Conservation (phyloP, 1,139 yeast species). For the Debaryomyces coudertii region DNA sequence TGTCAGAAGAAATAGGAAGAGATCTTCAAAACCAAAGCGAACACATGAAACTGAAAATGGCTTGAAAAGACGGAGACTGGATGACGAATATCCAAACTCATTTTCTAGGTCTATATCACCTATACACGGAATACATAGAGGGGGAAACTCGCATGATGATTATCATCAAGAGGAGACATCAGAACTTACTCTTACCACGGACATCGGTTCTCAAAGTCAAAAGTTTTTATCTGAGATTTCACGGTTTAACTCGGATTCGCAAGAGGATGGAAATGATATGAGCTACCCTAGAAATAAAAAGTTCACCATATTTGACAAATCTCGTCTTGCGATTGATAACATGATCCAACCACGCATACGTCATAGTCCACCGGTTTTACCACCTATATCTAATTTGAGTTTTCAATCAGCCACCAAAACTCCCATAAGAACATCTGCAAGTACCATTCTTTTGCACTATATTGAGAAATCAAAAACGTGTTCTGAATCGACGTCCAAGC, state of each 20-base stretch:
- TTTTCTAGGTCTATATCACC: constrained; percentile 3
- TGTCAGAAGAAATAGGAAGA: constrained; percentile 48
- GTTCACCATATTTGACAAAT: constrained; percentile 38
- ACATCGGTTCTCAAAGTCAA: not conserved
- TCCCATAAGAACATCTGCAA: constrained; percentile 20
- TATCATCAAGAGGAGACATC: not conserved
- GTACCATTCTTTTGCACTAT: constrained; percentile 35
- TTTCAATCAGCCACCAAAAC: not conserved
- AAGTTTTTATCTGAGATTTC: constrained; percentile 42
- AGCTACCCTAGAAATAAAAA: constrained; percentile 37
- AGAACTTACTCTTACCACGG: not conserved
- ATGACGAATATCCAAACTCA: not conserved
- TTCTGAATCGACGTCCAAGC: constrained; percentile 48
- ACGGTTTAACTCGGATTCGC: constrained; percentile 37
- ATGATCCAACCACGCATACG: constrained; percentile 40
- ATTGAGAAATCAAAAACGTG: constrained; percentile 72
- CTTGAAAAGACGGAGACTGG: constrained; percentile 9
- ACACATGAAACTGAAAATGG: constrained; percentile 5
- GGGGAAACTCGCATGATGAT: not conserved
- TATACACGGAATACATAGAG: not conserved
- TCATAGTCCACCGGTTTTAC: constrained; percentile 5
- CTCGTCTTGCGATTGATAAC: constrained; percentile 41
- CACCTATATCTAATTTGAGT: constrained; percentile 9
- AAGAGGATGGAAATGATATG: constrained; percentile 37
- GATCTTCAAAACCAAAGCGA: constrained; percentile 38